Conservation (phyloP, 2,329 filamentous ascomycete species). For the Septoria linicola region DNA sequence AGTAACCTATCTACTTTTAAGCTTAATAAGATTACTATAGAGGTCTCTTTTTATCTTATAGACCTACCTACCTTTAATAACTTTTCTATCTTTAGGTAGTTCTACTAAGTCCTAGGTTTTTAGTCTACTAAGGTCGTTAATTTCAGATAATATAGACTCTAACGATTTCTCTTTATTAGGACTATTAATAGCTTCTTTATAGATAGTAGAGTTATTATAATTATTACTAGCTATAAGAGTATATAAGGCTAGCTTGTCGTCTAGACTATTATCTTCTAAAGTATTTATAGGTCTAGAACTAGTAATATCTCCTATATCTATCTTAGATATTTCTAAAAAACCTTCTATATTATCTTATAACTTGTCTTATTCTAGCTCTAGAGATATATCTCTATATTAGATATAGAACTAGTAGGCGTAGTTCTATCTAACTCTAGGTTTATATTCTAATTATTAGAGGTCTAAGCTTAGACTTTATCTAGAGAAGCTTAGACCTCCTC, state of each 20-base stretch:
- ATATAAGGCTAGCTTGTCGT: constrained; percentile 3
- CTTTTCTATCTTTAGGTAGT: constrained; percentile 3
- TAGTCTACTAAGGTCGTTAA: constrained; percentile 6
- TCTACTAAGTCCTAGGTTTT: constrained; percentile 1
- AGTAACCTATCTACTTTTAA: constrained; percentile 6
- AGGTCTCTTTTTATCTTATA: constrained; percentile 6
- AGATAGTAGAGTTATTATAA: constrained; percentile 3
- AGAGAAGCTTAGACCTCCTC: no score
- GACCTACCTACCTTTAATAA: constrained; percentile 6
- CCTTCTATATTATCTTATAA: no score
- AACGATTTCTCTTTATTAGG: background rate
- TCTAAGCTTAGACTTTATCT: no score
- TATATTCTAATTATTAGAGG: no score
- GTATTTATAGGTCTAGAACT: no score
- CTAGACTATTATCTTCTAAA: constrained; percentile 8
- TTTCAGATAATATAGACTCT: constrained; percentile 2
- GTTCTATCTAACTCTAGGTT: no score
- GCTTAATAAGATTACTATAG: constrained; percentile 2
- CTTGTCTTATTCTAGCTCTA: no score
- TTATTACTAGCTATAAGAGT: constrained; percentile 1
- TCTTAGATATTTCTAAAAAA: no score
- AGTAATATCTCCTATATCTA: no score
- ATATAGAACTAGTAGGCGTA: no score
- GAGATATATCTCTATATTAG: no score
- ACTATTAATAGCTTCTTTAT: constrained; percentile 11